Base-by-base conservation (phyloP, 202 grass and related monocot genomes). In the Elaeis oleifera region DNA sequence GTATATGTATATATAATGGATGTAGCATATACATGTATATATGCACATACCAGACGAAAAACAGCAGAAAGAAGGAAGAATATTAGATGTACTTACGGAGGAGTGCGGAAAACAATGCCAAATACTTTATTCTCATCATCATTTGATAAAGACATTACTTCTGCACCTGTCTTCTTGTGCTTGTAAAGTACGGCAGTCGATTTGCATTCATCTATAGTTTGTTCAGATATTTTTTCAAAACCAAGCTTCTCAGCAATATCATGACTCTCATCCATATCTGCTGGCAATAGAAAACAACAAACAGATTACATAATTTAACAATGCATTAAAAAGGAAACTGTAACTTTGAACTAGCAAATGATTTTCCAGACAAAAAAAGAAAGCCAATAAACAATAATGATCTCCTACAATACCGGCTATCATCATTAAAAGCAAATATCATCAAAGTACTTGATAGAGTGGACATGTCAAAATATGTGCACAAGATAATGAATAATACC, bases 121-220 rank as follows among this genome's bases (percentile, higher is more conserved):
- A 97, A 97, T 18, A 92, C 94, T 83, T 99, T 99, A 68, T 99
- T 99, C 72, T 89, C 94, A 49, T 99, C 94, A 0, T 87, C 85
- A 23, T 99, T 99, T 73, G 73, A 75, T 53, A 99, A 75, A 49
- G 88, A 99, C 94, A 99, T 92, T 71, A 99, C 77, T 77, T 99
- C 82, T 68, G 88, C 72, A 1, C 94, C 94, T 0, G 94, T 99
- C 82, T 89, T 92, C 78, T 89, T 99, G 73, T 99, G 94, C 82
- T 79, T 92, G 74, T 92, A 99, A 58, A 92, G 82, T 70, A 86
- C 79, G 66, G 82, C 88, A 74, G 63, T 68, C 53, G 94, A 92
- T 89, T 99, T 99, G 78, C 94, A 99, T 75, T 97, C 88, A 57
- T 97, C 84, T 54, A 97, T 89, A 54, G 65, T 81, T 64, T 99